Percentiles rank a stretch among this genome's conserved stretches.
phyloP scores from a whole-genome alignment of 2,329 filamentous ascomycete genomes.

The Nigrospora oryzae region DNA sequence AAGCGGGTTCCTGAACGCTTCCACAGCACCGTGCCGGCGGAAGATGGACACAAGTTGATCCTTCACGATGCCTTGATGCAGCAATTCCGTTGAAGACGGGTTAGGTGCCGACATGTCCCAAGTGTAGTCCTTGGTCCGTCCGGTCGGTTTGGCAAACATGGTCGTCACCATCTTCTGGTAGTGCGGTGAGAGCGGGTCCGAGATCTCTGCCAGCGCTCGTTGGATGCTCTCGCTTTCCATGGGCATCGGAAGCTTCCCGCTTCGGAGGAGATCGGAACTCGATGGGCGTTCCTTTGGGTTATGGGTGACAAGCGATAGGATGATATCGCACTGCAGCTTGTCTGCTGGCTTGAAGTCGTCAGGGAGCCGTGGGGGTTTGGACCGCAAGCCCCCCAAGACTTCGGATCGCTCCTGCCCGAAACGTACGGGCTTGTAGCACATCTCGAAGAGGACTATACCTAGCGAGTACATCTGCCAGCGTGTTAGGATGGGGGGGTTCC shows the following conservation, averaged over 20 bases:
- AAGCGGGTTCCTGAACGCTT: constrained; percentile 64
- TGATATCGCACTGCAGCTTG: constrained; percentile 70
- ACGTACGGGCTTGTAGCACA: constrained; percentile 63
- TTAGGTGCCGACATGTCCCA: constrained; percentile 62
- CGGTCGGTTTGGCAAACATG: constrained; percentile 64
- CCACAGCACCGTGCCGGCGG: constrained; percentile 79
- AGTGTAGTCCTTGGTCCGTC: constrained; percentile 71
- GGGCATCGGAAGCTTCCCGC: constrained; percentile 79
- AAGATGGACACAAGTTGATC: constrained; percentile 72
- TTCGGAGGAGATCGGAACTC: constrained; percentile 72
- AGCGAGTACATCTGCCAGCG: constrained; percentile 78
- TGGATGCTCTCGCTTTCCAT: constrained; percentile 89
- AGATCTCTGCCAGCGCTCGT: constrained; percentile 70
- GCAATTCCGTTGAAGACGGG: constrained; percentile 48
- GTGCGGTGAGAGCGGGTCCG: constrained; percentile 77
- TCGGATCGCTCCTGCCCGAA: constrained; percentile 55
- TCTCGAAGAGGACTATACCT: constrained; percentile 97
- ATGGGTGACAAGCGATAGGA: constrained; percentile 72
- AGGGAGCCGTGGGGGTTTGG: constrained; percentile 61
- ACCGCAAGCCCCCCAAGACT: constrained; percentile 60
- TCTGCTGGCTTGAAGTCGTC: constrained; percentile 60
- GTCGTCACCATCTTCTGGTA: constrained; percentile 85
- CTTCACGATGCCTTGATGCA: constrained; percentile 67
- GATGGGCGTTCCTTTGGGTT: constrained; percentile 76
- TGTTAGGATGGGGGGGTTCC: constrained; percentile 9